Evolutionary conservation across 1,284 basidiomycete genomes (phyloP), one percentile per base, ranked within the genome.

Genomic region (Sporisorium reilianum): DNA sequence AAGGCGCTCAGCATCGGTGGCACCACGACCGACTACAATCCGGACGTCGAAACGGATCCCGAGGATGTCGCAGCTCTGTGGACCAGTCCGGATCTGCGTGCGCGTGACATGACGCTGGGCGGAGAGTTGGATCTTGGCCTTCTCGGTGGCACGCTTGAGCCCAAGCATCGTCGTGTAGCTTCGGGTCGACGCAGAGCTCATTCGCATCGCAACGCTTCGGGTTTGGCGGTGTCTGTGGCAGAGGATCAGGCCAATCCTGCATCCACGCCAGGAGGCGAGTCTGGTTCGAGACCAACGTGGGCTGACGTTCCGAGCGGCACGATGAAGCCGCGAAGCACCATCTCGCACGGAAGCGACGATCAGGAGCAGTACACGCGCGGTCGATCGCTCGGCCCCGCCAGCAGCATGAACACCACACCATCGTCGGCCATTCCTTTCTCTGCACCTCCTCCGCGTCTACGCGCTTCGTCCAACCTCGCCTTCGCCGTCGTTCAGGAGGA

Each of bases 1-100:
- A 71, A 73, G 20, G 80, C 80, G n/a, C 74, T 82, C 42, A 72
- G 73, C 55, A 74, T 81, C 10, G 80, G 79, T 10, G 80, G 80
- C 20, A 78, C 72, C n/a, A 65, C 64, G 16, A 77, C 78, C 36
- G 66, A 77, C 26, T 71, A 66, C 60, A 64, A 68, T 41, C 59
- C 64, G 5, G 77, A 75, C 36, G 32, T 51, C n/a, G 64, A 68
- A 40, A 38, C 62, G n/a, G 68, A 75, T 14, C 14, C 40, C 10
- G 77, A 74, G 10, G 68, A 75, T 18, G 18, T 34, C 10, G 23
- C 40, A 50, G 57, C 50, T 32, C 34, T 55, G 38, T 66, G 75
- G 75, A 52, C 46, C 12, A 74, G 68, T 55, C 69, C 55, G 9
- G 52, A 48, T 44, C 54, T 65, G 22, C 68, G 52, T 34, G n/a